These are phyloP conservation scores for Mycena rebaudengoi DNA, from an alignment of 768 basidiomycete genomes.

Conservation along the genomic window DNA sequence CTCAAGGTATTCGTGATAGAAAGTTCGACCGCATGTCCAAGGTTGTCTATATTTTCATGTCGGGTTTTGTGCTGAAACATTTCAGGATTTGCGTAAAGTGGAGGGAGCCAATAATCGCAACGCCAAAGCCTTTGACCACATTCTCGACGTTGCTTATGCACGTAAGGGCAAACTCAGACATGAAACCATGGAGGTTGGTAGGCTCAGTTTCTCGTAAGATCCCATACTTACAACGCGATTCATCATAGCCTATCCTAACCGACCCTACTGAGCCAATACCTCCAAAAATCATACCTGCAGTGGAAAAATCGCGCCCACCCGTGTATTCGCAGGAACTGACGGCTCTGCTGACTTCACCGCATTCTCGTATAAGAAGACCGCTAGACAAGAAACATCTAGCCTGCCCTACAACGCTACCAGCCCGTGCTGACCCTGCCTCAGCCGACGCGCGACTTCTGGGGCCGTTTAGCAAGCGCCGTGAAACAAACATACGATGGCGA, in stretches of 20 bases:
- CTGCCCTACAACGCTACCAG: conserved; percentile 63
- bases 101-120: conserved; percentile 62
- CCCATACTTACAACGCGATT: conserved; percentile 2
- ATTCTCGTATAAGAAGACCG: conserved; percentile 56
- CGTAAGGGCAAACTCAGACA: conserved; percentile 74
- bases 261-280: conserved; percentile 52
- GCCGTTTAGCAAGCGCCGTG: conserved; percentile 74
- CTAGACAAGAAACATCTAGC: conserved; percentile 50
- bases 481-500: conserved; percentile 77
- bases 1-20: conserved; percentile 35
- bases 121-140: conserved; percentile 57
- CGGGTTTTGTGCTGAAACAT: neutral
- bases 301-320: conserved; percentile 69
- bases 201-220: too few relatives aligned
- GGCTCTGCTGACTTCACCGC: conserved; percentile 64
- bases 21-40: conserved; percentile 62
- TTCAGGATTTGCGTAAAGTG: conserved; percentile 63
- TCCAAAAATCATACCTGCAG: conserved; percentile 58
- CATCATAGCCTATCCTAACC: conserved; percentile 62
- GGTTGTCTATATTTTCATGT: conserved; percentile 41
- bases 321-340: conserved; percentile 68
- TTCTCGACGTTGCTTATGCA: conserved; percentile 80
- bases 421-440: conserved; percentile 63
- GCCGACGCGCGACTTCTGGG: conserved; percentile 69
- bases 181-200: conserved; percentile 71